Conservation (phyloP, 1,139 yeast genomes). For the Taphrina sp. region DNA sequence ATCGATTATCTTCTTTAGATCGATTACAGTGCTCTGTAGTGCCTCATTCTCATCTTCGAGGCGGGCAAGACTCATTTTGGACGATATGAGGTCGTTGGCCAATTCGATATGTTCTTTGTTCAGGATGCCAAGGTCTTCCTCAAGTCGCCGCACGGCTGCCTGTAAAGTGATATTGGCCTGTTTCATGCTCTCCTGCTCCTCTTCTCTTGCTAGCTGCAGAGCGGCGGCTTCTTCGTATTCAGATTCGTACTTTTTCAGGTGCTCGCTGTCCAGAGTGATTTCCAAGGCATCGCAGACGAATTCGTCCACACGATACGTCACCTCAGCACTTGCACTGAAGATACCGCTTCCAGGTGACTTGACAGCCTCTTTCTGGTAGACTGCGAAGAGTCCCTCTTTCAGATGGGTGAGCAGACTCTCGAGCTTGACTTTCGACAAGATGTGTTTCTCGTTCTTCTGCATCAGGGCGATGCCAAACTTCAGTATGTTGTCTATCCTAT, state of each 20-base stretch:
- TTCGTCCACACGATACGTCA: constrained; percentile 52
- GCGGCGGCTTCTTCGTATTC: constrained; percentile 75
- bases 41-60: constrained; percentile 63
- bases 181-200: constrained; percentile 66
- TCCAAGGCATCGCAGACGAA: constrained; percentile 78
- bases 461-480: constrained; percentile 78
- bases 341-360: constrained; percentile 19
- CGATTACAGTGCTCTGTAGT: constrained; percentile 55
- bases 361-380: constrained; percentile 52
- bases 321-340: constrained; percentile 13
- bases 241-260: constrained; percentile 62
- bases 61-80: constrained; percentile 62
- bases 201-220: constrained; percentile 63
- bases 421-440: constrained; percentile 59
- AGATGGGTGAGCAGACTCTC: constrained; percentile 72
- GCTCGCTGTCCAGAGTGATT: constrained; percentile 68
- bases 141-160: constrained; percentile 70
- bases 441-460: constrained; percentile 59
- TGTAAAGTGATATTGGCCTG: constrained; percentile 69
- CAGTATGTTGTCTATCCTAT: constrained; percentile 80
- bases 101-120: constrained; percentile 78
- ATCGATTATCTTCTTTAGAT: constrained; percentile 47
- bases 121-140: constrained; percentile 62
- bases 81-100: constrained; percentile 69
- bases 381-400: constrained; percentile 73